A percentile compares a stretch with the other conserved stretches of the same genome.
phyloP scores from a whole-genome alignment of 768 basidiomycete genomes.

The Xerocomellus chrysenteron region DNA sequence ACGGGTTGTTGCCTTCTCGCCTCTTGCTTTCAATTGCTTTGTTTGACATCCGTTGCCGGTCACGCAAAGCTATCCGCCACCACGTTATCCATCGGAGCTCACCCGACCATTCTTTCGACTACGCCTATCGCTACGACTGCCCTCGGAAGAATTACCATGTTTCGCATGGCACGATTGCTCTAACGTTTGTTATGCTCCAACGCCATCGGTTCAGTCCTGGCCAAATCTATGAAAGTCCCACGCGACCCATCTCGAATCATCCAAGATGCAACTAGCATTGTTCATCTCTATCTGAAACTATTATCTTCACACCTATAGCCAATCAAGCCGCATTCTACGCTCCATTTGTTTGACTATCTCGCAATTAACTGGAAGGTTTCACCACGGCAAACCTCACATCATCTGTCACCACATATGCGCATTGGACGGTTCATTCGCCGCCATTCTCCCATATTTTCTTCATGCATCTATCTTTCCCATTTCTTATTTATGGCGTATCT shows the following conservation, averaged over 20 bases:
- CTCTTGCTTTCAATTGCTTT: slow-evolving; percentile 8
- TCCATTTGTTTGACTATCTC: slow-evolving; percentile 32
- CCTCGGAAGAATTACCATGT: slow-evolving; percentile 9
- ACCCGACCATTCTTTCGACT: slow-evolving; percentile 4
- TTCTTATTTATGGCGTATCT: slow-evolving; percentile 34
- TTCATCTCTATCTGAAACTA: slow-evolving; percentile 18
- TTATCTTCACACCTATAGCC: slow-evolving; percentile 21
- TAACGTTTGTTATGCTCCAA: slow-evolving; percentile 17
- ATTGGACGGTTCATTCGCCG: slow-evolving; percentile 31
- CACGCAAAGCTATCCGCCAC: slow-evolving; percentile 6
- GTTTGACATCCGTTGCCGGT: slow-evolving; percentile 3
- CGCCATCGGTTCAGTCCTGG: slow-evolving; percentile 12
- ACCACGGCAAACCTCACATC: slow-evolving; percentile 9
- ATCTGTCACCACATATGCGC: slow-evolving; percentile 29
- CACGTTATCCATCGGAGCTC: slow-evolving; percentile 2
- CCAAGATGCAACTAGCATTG: slow-evolving; percentile 18
- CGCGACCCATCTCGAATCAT: slow-evolving; percentile 12
- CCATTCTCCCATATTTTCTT: slow-evolving; percentile 16
- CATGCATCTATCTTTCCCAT: slow-evolving; percentile 14
- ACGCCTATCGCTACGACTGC: slow-evolving; percentile 12
- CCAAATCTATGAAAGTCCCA: slow-evolving; percentile 9
- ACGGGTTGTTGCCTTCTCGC: neutral
- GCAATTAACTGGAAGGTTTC: slow-evolving; percentile 14
- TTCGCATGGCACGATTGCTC: slow-evolving; percentile 15
- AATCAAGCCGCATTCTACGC: slow-evolving; percentile 27